A percentile compares a stretch with the other conserved stretches of the same genome.
These are phyloP conservation scores for Lentinula aciculospora DNA, from an alignment of 768 basidiomycete species.

Conservation along the genomic window DNA sequence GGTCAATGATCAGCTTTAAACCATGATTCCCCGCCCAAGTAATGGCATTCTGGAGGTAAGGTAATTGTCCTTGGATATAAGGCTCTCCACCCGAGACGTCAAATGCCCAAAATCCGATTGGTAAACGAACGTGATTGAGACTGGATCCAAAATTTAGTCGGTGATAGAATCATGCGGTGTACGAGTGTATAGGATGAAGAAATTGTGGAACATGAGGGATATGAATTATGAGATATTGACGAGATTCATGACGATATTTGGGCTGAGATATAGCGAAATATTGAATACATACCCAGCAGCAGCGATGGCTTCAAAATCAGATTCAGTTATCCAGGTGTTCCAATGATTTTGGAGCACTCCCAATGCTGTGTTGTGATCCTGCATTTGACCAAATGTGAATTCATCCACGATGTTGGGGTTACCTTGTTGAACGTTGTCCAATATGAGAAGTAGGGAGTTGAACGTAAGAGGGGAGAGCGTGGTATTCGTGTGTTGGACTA, in stretches of 20 bases:
- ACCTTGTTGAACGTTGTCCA: constrained; percentile 8
- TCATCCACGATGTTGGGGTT: constrained; percentile 55
- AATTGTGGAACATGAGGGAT: not conserved
- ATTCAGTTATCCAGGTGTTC: constrained; percentile 64
- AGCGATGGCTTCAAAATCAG: constrained; percentile 60
- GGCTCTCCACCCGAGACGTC: constrained; percentile 77
- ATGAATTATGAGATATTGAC: not conserved
- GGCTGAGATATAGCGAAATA: not conserved
- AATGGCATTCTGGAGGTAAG: constrained; percentile 62
- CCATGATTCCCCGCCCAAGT: constrained; percentile 65
- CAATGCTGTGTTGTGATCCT: constrained; percentile 34
- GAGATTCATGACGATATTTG: not conserved
- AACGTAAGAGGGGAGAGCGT: not conserved
- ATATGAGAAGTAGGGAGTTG: not conserved
- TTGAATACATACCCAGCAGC: constrained; percentile 59
- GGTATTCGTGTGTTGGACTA: not conserved
- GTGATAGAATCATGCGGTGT: not conserved
- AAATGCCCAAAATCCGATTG: constrained; percentile 82
- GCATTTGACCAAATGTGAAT: constrained; percentile 53
- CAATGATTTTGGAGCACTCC: constrained; percentile 48
- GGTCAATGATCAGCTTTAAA: constrained; percentile 79
- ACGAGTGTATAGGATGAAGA: not conserved
- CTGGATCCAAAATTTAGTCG: constrained; percentile 25
- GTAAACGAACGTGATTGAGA: constrained; percentile 77
- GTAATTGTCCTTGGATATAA: constrained; percentile 70